Conservation (phyloP, 331 rosid species). For the Malus hybrid region DNA sequence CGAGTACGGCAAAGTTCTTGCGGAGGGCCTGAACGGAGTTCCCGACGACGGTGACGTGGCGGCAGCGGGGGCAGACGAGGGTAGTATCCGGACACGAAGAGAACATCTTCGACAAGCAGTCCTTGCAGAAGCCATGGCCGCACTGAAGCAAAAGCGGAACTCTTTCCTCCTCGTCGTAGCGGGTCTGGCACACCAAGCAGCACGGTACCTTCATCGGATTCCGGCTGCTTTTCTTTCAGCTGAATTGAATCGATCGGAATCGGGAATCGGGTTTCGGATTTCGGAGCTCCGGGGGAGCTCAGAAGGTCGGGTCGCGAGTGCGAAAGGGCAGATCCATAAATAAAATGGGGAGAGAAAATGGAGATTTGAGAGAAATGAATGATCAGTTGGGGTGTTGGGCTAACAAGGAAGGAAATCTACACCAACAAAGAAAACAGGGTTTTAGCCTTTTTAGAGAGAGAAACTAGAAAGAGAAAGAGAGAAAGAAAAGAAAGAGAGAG, state of each 20-base stretch:
- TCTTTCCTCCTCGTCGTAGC: slow-evolving; percentile 94
- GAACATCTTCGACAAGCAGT: slow-evolving; percentile 84
- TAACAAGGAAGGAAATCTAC: background rate
- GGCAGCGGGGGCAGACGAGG: slow-evolving; percentile 76
- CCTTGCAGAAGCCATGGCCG: slow-evolving; percentile 93
- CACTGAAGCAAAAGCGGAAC: slow-evolving; percentile 96
- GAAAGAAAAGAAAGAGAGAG: background rate
- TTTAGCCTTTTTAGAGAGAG: background rate
- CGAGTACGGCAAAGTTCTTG: slow-evolving; percentile 79
- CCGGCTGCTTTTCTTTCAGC: background rate
- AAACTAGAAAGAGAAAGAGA: background rate
- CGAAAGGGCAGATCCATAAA: background rate
- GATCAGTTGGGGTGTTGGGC: background rate
- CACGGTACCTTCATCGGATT: slow-evolving; percentile 80
- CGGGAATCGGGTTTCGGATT: background rate
- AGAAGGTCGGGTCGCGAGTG: background rate
- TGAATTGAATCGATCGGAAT: background rate
- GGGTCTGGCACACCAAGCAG: slow-evolving; percentile 90
- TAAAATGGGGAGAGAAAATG: background rate
- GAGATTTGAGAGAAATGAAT: background rate
- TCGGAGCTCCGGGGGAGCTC: background rate
- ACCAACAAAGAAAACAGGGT: background rate
- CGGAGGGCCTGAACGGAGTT: slow-evolving; percentile 81
- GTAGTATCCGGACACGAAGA: slow-evolving; percentile 55
- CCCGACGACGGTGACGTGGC: slow-evolving; percentile 78